Base-by-base conservation (phyloP, 768 basidiomycete genomes). In the Trametes punicea region DNA sequence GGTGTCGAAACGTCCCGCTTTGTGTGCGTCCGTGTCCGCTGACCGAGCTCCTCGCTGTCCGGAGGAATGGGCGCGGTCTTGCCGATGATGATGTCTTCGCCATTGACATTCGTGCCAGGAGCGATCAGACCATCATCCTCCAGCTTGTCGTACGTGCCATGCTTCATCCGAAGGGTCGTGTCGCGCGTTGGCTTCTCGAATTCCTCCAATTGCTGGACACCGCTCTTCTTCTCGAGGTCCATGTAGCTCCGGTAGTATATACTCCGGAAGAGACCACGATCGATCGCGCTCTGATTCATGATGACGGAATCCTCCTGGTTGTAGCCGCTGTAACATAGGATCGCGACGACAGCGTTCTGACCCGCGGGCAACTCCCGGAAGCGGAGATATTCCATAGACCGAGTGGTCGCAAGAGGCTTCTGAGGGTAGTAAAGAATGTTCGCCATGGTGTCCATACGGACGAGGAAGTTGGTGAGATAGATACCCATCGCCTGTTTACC, bases 301-400 rank as follows among this genome's bases (percentile, higher is more conserved):
- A 99, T 98, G 74, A 99, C 97, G 60, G 97, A 99, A 81, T 99
- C 97, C 82, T 98, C 97, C 74, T 99, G 97, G 71, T 99, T 99
- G 75, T 99, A 99, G 45, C 96, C 96, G 64, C 94, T 98, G 74
- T 99, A 99, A 68, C 95, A 98, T 52, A 98, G 77, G 66, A 99
- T 98, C 11, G 96, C 96, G 55, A 99, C 96, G 60, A 98, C 92
- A 45, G 96, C 96, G 67, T 99, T 99, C 74, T 98, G 96, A n/a
- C 94, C 96, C 16, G 96, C 96, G 49, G 96, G 96, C 25, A 99
- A 82, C 69, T 99, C 97, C 63, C 95, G 85, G 85, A 99, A 99
- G 69, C 94, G 93, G 58, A 99, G 83, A 66, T 98, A 98, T 72
- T 98, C 93, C 97, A 99, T 98, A 7, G 96, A 98, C 39, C 96